These are phyloP conservation scores for Microcera coccophila DNA, from an alignment of 2,329 filamentous ascomycete species.

Conservation along the genomic window DNA sequence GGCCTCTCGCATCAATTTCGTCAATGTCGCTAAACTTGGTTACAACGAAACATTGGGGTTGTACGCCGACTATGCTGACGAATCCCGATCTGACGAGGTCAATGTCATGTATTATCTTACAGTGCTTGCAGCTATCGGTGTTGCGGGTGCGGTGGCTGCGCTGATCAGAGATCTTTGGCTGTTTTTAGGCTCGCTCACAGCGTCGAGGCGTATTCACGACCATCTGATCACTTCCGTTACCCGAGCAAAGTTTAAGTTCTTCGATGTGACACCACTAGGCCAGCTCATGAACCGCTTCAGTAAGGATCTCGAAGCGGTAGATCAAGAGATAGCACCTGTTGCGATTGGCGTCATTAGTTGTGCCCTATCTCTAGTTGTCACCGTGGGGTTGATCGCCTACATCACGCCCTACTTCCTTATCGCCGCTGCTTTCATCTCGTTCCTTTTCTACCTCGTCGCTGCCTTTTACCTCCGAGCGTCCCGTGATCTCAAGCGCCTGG, in stretches of 20 bases:
- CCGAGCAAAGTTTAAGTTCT: conserved; percentile 93
- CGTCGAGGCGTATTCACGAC: conserved; percentile 80
- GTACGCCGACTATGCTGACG: background rate
- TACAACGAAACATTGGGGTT: conserved; percentile 15
- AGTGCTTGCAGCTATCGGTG: conserved; percentile 76
- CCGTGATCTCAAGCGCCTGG: conserved; percentile 90
- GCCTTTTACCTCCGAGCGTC: conserved; percentile 87
- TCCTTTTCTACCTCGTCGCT: conserved; percentile 77
- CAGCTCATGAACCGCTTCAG: conserved; percentile 99
- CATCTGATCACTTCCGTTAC: conserved; percentile 74
- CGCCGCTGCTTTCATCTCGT: conserved; percentile 77
- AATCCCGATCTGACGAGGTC: conserved; percentile 48
- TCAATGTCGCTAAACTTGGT: conserved; percentile 38
- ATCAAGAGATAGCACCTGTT: conserved; percentile 91
- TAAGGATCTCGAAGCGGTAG: conserved; percentile 90
- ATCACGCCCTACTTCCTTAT: conserved; percentile 91
- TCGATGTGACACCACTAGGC: conserved; percentile 90
- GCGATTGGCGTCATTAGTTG: conserved; percentile 73
- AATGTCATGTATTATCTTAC: conserved; percentile 79
- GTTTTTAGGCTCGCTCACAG: conserved; percentile 86
- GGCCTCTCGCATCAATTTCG: conserved; percentile 31
- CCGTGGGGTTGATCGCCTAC: conserved; percentile 77
- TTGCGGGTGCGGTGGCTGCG: conserved; percentile 74
- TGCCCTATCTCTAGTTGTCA: conserved; percentile 68
- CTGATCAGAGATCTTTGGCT: conserved; percentile 80